phyloP scores from a whole-genome alignment of 192 early-diverging fungal species.

The Umbelopsis vinacea region DNA sequence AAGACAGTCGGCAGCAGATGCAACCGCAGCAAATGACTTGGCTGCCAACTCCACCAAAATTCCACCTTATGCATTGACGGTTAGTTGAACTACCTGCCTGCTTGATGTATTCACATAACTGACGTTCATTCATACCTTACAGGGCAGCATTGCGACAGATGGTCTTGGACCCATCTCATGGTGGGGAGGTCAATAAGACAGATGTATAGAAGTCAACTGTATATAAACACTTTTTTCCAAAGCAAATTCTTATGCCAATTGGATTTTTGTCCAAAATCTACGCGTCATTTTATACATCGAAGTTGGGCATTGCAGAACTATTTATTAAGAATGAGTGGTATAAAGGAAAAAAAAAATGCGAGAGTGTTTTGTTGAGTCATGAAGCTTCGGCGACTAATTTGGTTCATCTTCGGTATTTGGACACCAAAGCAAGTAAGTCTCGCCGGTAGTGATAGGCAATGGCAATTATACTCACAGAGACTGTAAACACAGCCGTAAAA shows the following conservation, averaged over 20 bases:
- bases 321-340: neutral
- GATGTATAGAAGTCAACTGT: neutral
- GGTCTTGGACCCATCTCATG: constrained; percentile 74
- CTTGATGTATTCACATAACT: neutral
- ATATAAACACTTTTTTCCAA: neutral
- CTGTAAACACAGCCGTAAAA: no score
- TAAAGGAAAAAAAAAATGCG: no score
- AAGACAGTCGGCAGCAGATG: constrained; percentile 44
- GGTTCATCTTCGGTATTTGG: neutral
- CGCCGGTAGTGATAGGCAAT: constrained; percentile 5
- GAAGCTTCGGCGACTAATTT: neutral
- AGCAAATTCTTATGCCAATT: neutral
- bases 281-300: neutral
- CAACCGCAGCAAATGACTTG: constrained; percentile 39
- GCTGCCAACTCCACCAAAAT: constrained; percentile 56
- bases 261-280: neutral
- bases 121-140: constrained; percentile 1
- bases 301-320: neutral
- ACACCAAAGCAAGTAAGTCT: neutral
- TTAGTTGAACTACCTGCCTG: constrained; percentile 27
- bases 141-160: constrained; percentile 70
- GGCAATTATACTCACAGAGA: neutral
- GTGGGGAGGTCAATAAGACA: constrained; percentile 56
- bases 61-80: constrained; percentile 57
- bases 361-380: neutral